Conservation (phyloP, 129 eudicot genomes). For the Artemisia tridentata region DNA sequence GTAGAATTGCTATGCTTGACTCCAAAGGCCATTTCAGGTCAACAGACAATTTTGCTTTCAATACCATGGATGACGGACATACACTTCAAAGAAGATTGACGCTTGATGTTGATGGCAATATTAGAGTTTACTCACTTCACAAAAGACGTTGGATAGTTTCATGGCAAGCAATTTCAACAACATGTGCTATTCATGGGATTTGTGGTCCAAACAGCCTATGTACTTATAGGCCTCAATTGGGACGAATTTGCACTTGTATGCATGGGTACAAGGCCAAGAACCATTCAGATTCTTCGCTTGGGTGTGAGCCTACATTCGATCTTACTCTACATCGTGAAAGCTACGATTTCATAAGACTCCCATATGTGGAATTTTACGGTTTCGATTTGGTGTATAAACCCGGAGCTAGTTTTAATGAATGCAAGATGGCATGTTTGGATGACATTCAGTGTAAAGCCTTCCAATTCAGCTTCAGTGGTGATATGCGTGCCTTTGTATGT, state of each 20-base stretch:
- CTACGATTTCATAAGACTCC: neutral
- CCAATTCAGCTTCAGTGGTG: conserved; percentile 5
- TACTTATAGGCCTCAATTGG: neutral
- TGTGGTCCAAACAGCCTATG: conserved; percentile 2
- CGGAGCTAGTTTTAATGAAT: neutral
- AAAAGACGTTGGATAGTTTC: neutral
- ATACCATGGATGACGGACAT: neutral
- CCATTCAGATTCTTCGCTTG: neutral
- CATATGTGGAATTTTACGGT: neutral
- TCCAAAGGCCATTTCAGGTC: neutral
- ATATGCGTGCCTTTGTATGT: conserved; percentile 6
- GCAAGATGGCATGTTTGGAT: neutral
- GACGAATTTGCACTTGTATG: neutral
- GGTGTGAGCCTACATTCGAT: conserved; percentile 10
- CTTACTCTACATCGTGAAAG: neutral
- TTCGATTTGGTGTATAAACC: neutral
- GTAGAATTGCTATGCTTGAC: conserved; percentile 3
- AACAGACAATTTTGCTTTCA: neutral
- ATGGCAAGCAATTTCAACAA: neutral
- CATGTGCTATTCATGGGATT: neutral
- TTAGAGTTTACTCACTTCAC: conserved; percentile 3
- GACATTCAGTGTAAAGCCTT: conserved; percentile 29
- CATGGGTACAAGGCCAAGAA: neutral
- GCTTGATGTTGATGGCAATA: conserved; percentile 9
- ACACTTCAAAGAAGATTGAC: neutral